These are phyloP conservation scores for Hagleromyces aurorensis DNA, from an alignment of 805 yeast species.

Conservation along the genomic window DNA sequence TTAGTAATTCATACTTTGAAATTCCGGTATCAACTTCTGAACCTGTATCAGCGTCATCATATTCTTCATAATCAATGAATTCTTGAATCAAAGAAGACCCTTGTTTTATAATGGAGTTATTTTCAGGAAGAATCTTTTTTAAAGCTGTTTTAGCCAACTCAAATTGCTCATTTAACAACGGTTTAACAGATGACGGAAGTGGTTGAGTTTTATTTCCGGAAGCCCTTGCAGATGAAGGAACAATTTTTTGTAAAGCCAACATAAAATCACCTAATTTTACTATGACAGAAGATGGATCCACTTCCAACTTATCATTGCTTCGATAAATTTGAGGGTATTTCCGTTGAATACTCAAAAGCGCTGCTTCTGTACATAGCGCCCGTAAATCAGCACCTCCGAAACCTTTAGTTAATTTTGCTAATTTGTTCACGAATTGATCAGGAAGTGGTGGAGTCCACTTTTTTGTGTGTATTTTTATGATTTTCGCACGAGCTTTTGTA, in stretches of 20 bases:
- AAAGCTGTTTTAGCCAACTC: constrained; percentile 40
- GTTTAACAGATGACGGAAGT: constrained; percentile 61
- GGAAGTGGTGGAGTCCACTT: constrained; percentile 78
- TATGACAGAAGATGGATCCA: constrained; percentile 61
- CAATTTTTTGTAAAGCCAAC: constrained; percentile 73
- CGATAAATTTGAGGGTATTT: constrained; percentile 88
- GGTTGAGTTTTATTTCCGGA: constrained; percentile 68
- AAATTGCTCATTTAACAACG: constrained; percentile 51
- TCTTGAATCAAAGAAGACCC: constrained; percentile 28
- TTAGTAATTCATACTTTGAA: constrained; percentile 53
- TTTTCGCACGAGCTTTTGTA: constrained; percentile 64
- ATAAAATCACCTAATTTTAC: constrained; percentile 81
- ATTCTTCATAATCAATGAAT: constrained; percentile 29
- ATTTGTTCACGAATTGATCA: constrained; percentile 47
- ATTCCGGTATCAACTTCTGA: constrained; percentile 53
- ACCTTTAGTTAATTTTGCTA: constrained; percentile 83
- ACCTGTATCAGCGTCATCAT: constrained; percentile 24
- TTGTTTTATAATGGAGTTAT: constrained; percentile 12
- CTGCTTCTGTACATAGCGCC: constrained; percentile 93
- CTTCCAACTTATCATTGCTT: constrained; percentile 60
- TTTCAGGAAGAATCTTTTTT: constrained; percentile 53
- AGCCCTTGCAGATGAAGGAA: constrained; percentile 89
- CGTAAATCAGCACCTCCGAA: constrained; percentile 97
- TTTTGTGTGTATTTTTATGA: constrained; percentile 75
- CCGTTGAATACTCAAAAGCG: constrained; percentile 83